These are phyloP conservation scores for Adansonia gregorii DNA, from an alignment of 441 rosid species.

Conservation along the genomic window DNA sequence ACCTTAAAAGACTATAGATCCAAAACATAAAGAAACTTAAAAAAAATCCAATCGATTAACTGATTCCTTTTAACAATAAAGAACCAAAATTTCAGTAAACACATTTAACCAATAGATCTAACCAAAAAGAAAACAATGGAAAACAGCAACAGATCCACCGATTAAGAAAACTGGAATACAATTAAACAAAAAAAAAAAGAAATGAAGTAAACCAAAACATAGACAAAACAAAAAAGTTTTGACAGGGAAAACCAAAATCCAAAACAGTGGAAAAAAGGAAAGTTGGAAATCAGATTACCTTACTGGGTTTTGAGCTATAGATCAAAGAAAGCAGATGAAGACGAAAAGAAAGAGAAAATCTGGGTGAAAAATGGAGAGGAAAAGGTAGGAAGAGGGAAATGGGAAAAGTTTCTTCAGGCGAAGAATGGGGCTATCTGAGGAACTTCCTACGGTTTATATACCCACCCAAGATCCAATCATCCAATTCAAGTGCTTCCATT, in stretches of 20 bases:
- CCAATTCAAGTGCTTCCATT: not conserved
- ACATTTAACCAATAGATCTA: not conserved
- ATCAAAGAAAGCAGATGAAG: constrained; percentile 11
- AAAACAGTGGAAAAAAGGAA: constrained; percentile 11
- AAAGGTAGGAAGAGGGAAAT: constrained; percentile 29
- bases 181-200: not conserved
- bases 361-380: not conserved
- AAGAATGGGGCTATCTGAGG: constrained; percentile 27
- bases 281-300: constrained; percentile 34
- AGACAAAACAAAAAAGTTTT: not conserved
- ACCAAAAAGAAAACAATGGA: not conserved
- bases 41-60: not conserved
- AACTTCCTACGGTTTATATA: constrained; percentile 18
- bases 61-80: not conserved
- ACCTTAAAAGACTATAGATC: constrained; percentile 1
- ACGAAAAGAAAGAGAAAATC: constrained; percentile 1
- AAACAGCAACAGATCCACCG: not conserved
- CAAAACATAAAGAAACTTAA: not conserved
- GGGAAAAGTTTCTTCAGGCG: constrained; percentile 19
- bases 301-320: constrained; percentile 15
- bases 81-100: not conserved
- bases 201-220: not conserved
- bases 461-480: constrained; percentile 4
- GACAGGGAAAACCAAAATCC: not conserved
- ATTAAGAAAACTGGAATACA: not conserved